Conservation (phyloP, 1,284 basidiomycete species). For the Ustilago tritici region DNA sequence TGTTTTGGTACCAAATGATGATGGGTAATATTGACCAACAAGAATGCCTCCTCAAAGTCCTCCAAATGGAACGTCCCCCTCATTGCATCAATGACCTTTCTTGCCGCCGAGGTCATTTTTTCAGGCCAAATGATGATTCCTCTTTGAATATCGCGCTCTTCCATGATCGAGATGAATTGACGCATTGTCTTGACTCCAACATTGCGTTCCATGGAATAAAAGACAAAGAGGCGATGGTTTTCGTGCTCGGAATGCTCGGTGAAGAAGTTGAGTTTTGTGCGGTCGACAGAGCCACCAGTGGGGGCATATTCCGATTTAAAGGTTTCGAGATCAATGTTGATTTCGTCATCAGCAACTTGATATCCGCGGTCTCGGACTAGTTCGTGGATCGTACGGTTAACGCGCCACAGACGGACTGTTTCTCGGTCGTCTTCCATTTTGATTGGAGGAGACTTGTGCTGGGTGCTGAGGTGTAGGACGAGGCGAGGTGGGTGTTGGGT, state of each 20-base stretch:
- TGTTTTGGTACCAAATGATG: slow-evolving; percentile 96
- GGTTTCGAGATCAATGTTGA: slow-evolving; percentile 81
- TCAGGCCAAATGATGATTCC: slow-evolving; percentile 96
- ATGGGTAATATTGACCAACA: slow-evolving; percentile 94
- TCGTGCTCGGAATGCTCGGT: slow-evolving; percentile 68
- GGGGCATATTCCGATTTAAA: slow-evolving; percentile 74
- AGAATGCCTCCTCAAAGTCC: slow-evolving; percentile 94
- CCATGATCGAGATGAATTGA: slow-evolving; percentile 66
- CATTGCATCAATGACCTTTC: slow-evolving; percentile 75
- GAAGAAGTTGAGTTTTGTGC: slow-evolving; percentile 67
- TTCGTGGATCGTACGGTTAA: slow-evolving; percentile 96
- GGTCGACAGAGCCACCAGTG: slow-evolving; percentile 71
- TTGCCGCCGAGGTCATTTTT: slow-evolving; percentile 94
- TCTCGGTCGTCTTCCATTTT: slow-evolving; percentile 70
- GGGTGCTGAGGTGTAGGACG: background rate
- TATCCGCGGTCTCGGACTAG: slow-evolving; percentile 88
- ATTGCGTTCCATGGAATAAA: slow-evolving; percentile 75
- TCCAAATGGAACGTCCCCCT: slow-evolving; percentile 85
- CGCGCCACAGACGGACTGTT: slow-evolving; percentile 86
- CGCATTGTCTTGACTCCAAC: slow-evolving; percentile 69
- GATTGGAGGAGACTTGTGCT: background rate
- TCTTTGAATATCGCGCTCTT: slow-evolving; percentile 80
- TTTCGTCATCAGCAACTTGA: slow-evolving; percentile 89
- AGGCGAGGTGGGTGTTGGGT: no score
- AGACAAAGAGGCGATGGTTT: slow-evolving; percentile 88